Evolutionary conservation across 2,329 filamentous ascomycete genomes (phyloP).

Genomic region (Nemania diffusa): DNA sequence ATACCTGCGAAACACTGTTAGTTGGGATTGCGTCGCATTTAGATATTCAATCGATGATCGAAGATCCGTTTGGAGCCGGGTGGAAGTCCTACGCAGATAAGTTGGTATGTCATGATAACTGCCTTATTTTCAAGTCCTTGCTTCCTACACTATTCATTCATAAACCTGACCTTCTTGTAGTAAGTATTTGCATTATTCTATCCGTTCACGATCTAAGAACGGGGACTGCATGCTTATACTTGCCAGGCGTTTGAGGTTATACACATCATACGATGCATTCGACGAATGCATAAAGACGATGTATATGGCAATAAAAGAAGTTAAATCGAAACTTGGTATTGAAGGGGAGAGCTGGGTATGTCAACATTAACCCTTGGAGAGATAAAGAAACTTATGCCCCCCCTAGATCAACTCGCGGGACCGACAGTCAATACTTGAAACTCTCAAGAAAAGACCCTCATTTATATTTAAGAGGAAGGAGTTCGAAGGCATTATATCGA

Average conservation of each 20-base stretch:
- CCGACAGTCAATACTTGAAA: conserved; percentile 3
- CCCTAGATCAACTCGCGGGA: conserved; percentile 8
- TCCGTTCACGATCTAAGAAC: not conserved
- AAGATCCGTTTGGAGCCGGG: conserved; percentile 14
- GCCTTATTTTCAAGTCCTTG: not conserved
- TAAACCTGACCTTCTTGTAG: not conserved
- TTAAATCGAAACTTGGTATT: conserved; percentile 4
- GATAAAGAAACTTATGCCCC: not conserved
- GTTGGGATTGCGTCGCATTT: not conserved
- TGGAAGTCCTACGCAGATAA: conserved; percentile 17
- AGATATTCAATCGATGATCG: conserved; percentile 9
- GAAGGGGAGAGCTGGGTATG: conserved; percentile 13
- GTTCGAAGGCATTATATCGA: conserved; percentile 15
- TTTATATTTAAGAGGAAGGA: conserved; percentile 4
- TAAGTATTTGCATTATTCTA: not conserved
- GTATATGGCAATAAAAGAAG: not conserved
- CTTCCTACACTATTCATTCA: too few relatives aligned
- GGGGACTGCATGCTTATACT: not conserved
- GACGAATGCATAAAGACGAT: not conserved
- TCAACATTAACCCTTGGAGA: not conserved
- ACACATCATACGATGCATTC: conserved; percentile 3
- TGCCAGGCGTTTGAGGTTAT: conserved; percentile 11
- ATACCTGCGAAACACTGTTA: conserved; percentile 10
- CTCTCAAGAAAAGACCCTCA: conserved; percentile 1
- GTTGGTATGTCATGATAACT: not conserved